These are phyloP conservation scores for Xerocomellus amylosporus DNA, from an alignment of 768 basidiomycete species.

Conservation along the genomic window DNA sequence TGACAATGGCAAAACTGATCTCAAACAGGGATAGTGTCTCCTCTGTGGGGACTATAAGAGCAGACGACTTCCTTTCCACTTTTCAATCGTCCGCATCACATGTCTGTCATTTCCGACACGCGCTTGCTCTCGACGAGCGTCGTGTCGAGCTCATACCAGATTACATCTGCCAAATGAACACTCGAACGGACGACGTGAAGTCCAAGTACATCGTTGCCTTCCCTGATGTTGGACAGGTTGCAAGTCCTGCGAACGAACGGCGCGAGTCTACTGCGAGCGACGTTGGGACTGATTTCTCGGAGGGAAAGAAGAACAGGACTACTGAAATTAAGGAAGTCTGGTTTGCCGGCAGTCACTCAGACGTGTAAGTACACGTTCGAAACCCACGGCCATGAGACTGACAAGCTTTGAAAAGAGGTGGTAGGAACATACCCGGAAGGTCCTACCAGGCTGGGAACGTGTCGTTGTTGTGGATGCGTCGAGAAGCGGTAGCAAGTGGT, in stretches of 20 bases:
- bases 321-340: too few species aligned
- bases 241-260: not conserved
- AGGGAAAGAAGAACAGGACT: not conserved
- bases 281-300: not conserved
- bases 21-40: conserved; percentile 7
- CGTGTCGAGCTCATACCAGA: conserved; percentile 7
- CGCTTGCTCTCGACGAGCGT: conserved; percentile 5
- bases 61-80: not conserved
- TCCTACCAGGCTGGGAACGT: conserved; percentile 21
- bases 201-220: conserved; percentile 1
- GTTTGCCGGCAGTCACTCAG: conserved; percentile 9
- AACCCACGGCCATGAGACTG: not conserved
- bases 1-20: not conserved
- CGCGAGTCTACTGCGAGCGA: not conserved
- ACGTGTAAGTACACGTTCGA: conserved; percentile 21
- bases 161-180: conserved; percentile 20
- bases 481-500: conserved; percentile 17
- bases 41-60: not conserved
- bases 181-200: conserved; percentile 8
- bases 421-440: conserved; percentile 17
- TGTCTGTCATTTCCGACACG: conserved; percentile 6
- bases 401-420: conserved; percentile 11
- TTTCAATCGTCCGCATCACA: not conserved
- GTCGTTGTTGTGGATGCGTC: conserved; percentile 7
- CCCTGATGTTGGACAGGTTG: not conserved